Base-by-base conservation (phyloP, 129 eudicot genomes). In the Helianthus tuberosus region DNA sequence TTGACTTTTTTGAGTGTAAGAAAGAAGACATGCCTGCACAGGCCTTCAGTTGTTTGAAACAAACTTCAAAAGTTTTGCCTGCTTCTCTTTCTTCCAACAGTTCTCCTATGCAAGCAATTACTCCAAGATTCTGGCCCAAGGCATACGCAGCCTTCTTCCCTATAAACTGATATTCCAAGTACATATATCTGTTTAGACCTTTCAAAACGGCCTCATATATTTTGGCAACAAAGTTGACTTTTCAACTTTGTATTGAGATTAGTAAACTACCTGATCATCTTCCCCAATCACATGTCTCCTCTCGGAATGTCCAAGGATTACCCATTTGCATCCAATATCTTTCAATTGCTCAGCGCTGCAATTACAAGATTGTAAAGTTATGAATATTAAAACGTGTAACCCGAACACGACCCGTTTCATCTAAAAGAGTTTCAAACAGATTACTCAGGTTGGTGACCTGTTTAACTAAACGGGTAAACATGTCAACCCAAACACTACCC, bases 131-230 rank as follows among this genome's bases (percentile, higher is more conserved):
- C 84, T 90, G 88, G 75, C 84, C 81, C 88, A 90, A 81, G 74
- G 97, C 96, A 88, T 90, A 94, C 5, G 98, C 98, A 88, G 97
- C 98, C 84, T 94, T 94, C 86, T 94, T 94, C 57, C 98, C 98
- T 71, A 94, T 94, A 82, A 94, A 94, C 98, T 94, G 87, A 65
- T 69, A 11, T 10, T 67, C 49, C 49, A 15, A 64, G 27, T 52
- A 39, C 60, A 57, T 82, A 46, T n/a, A 39, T 68, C 38, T 58
- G 25, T 41, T 29, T 44, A 16, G 47, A 68, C 62, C 35, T 71
- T 52, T 41, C 39, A 50, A 60, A 66, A n/a, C 9, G 47, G 54
- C 44, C 65, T 51, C 47, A 2, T 50, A 11, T 16, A 25, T 25
- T 32, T 38, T 20, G 51, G 44, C 27, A 65, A 25, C 8, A 75